phyloP scores from a whole-genome alignment of 2,329 filamentous ascomycete species.

The Calonectria naviculata region DNA sequence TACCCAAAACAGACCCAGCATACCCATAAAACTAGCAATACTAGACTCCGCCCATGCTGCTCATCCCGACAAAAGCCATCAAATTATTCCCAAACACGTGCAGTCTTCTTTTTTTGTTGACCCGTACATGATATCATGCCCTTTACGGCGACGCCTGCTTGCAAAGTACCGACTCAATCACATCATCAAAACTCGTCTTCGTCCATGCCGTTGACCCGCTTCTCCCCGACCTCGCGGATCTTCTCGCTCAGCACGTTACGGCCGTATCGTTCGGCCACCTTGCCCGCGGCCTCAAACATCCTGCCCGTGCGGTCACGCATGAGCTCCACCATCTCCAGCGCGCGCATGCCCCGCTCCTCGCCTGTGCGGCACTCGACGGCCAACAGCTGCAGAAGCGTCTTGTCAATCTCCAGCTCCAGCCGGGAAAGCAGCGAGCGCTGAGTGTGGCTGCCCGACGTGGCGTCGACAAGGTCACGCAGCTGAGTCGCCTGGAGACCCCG shows the following conservation, averaged over 20 bases:
- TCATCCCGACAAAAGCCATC: neutral
- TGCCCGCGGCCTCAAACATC: slow-evolving; percentile 91
- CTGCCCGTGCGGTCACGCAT: slow-evolving; percentile 87
- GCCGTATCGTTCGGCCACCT: slow-evolving; percentile 89
- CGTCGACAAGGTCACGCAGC: slow-evolving; percentile 77
- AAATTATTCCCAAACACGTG: slow-evolving; percentile 3
- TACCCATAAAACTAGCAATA: neutral
- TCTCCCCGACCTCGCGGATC: slow-evolving; percentile 87
- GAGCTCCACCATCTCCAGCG: slow-evolving; percentile 87
- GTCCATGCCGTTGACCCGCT: slow-evolving; percentile 69
- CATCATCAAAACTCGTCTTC: slow-evolving; percentile 58
- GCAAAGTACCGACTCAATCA: neutral
- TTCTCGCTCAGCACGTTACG: slow-evolving; percentile 85
- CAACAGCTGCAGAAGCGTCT: slow-evolving; percentile 88
- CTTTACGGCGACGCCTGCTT: neutral
- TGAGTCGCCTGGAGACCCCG: slow-evolving; percentile 78
- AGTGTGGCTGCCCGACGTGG: slow-evolving; percentile 66
- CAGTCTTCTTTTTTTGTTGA: neutral
- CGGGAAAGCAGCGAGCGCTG: slow-evolving; percentile 76
- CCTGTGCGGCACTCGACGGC: slow-evolving; percentile 91
- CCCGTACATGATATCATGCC: neutral
- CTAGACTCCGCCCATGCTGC: slow-evolving; percentile 1
- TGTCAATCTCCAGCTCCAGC: slow-evolving; percentile 88
- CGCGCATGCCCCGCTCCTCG: slow-evolving; percentile 94
- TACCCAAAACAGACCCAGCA: neutral